Conservation (phyloP, 352 stramenopile species). For the Nothophytophthora sp. region DNA sequence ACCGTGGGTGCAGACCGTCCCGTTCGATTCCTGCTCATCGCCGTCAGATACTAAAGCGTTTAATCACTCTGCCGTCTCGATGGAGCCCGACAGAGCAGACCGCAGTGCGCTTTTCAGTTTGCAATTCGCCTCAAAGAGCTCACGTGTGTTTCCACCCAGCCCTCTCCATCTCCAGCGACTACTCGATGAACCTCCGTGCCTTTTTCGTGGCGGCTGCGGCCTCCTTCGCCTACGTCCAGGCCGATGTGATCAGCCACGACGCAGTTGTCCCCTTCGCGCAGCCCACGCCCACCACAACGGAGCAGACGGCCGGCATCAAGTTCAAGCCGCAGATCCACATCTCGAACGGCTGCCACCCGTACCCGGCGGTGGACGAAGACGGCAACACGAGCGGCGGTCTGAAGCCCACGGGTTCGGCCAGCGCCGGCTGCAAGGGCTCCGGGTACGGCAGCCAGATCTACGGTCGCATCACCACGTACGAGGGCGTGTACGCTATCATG, state of each 20-base stretch:
- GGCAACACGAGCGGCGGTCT: constrained; percentile 36
- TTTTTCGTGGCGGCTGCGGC: constrained; percentile 14
- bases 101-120: constrained; percentile 1
- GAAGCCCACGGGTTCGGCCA: constrained; percentile 26
- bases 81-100: neutral
- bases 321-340: constrained; percentile 43
- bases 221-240: constrained; percentile 1
- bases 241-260: constrained; percentile 21
- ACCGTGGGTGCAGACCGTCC: too few relatives aligned
- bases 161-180: neutral
- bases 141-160: too few relatives aligned
- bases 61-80: neutral
- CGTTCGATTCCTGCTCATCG: too few relatives aligned
- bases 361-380: constrained; percentile 25
- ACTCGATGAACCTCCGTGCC: constrained; percentile 10
- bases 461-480: constrained; percentile 15
- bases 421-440: constrained; percentile 25
- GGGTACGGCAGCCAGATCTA: constrained; percentile 25
- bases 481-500: constrained; percentile 28
- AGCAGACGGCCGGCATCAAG: constrained; percentile 26
- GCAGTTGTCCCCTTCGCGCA: constrained; percentile 24
- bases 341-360: constrained; percentile 35
- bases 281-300: constrained; percentile 10
- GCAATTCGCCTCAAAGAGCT: constrained; percentile 2
- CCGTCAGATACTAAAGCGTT: too few relatives aligned